Percentiles rank a stretch among this genome's conserved stretches.
These are phyloP conservation scores for Amanita inopinata DNA, from an alignment of 768 basidiomycete species.

Conservation along the genomic window DNA sequence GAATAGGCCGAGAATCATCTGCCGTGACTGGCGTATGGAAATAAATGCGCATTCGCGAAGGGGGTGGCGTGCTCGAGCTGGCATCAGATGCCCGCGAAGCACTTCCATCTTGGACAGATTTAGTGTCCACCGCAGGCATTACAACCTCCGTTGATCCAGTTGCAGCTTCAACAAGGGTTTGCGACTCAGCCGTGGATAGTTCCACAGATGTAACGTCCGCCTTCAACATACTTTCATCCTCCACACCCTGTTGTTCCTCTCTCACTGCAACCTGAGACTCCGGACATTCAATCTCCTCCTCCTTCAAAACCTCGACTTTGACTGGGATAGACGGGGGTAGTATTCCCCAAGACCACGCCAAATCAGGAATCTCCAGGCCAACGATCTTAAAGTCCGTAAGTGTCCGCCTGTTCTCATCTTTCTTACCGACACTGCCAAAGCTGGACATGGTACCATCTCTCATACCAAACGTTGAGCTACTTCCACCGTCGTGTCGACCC, in stretches of 20 bases:
- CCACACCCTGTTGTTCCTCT: slow-evolving; percentile 23
- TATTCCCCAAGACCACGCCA: slow-evolving; percentile 83
- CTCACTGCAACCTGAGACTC: slow-evolving; percentile 21
- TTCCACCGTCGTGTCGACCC: slow-evolving; percentile 32
- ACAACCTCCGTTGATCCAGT: slow-evolving; percentile 17
- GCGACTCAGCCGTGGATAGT: slow-evolving; percentile 11
- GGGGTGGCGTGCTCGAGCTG: slow-evolving; percentile 37
- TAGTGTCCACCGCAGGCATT: slow-evolving; percentile 20
- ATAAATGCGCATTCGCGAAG: slow-evolving; percentile 83
- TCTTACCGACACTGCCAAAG: slow-evolving; percentile 51
- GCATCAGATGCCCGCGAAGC: slow-evolving; percentile 19
- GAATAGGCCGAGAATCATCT: slow-evolving; percentile 71
- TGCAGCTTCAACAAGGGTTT: slow-evolving; percentile 20
- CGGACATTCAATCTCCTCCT: slow-evolving; percentile 21
- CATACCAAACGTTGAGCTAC: slow-evolving; percentile 29
- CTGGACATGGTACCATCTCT: slow-evolving; percentile 42
- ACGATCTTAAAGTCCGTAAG: slow-evolving; percentile 98
- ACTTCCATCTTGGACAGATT: slow-evolving; percentile 17
- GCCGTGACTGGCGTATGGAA: slow-evolving; percentile 84
- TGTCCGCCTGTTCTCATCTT: slow-evolving; percentile 82
- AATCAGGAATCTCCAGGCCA: slow-evolving; percentile 73
- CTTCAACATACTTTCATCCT: slow-evolving; percentile 15
- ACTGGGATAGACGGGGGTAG: slow-evolving; percentile 26
- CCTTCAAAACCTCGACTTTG: slow-evolving; percentile 26
- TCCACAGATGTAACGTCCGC: slow-evolving; percentile 4